Evolutionary conservation across 768 basidiomycete genomes (phyloP).

Genomic region (Mrakia gelida): DNA sequence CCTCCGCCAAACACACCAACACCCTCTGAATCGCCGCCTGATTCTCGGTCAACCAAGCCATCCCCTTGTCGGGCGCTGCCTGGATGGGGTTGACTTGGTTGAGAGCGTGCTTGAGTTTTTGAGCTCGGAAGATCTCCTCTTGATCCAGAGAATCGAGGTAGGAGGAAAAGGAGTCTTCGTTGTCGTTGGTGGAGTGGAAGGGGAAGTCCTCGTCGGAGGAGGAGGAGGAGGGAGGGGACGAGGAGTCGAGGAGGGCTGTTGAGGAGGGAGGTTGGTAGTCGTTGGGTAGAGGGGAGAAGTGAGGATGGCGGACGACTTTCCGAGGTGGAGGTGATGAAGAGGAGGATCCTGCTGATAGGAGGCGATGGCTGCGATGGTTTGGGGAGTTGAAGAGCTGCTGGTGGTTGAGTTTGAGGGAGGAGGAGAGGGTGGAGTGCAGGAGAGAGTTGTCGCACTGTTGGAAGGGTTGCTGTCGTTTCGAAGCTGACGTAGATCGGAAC

Average conservation of each 20-base stretch:
- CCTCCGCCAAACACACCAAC: constrained; percentile 7
- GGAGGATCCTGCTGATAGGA: not conserved
- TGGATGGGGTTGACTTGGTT: not conserved
- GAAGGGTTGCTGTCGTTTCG: not conserved
- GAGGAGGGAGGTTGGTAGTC: constrained; percentile 1
- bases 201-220: not conserved
- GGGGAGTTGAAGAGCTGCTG: not conserved
- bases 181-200: not conserved
- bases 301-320: not conserved
- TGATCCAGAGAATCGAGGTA: not conserved
- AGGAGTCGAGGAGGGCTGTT: not conserved
- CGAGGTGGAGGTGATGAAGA: not conserved
- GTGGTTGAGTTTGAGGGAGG: not conserved
- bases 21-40: not conserved
- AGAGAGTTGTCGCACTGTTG: not conserved
- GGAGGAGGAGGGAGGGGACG: not conserved
- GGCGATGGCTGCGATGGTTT: not conserved
- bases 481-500: not conserved
- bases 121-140: not conserved
- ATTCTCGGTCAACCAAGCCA: not conserved
- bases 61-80: not conserved
- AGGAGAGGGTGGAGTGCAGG: not conserved
- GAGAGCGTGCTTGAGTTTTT: not conserved
- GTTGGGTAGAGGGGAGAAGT: not conserved
- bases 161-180: not conserved